These are phyloP conservation scores for Perkinsus marinus DNA, from an alignment of 169 alveolate species.

Conservation along the genomic window DNA sequence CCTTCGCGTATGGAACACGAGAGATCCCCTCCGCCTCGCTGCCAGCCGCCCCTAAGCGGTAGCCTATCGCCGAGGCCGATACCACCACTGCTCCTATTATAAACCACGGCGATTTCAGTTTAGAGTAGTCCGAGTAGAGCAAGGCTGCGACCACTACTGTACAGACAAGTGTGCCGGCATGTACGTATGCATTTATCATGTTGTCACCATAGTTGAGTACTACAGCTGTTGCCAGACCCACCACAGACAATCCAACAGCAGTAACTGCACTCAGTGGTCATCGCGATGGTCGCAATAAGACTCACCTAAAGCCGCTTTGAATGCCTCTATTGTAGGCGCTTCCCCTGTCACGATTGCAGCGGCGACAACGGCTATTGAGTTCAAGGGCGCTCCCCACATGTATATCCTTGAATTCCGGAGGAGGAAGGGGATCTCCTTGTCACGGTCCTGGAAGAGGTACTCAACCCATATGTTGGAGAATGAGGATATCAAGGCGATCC, in stretches of 20 bases:
- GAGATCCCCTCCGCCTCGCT: background rate
- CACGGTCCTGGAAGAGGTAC: background rate
- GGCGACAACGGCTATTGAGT: background rate
- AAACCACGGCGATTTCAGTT: background rate
- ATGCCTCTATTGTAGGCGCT: background rate
- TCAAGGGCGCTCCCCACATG: background rate
- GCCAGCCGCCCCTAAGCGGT: background rate
- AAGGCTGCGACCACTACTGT: background rate
- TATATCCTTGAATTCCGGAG: background rate
- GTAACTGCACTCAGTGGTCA: background rate
- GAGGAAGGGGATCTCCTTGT: background rate
- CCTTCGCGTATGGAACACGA: background rate
- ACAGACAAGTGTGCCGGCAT: background rate
- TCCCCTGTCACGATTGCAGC: background rate
- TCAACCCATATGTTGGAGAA: background rate
- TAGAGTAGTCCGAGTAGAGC: background rate
- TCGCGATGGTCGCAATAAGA: background rate
- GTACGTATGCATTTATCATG: background rate
- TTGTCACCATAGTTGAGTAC: background rate
- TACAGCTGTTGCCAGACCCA: background rate
- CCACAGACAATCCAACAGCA: background rate
- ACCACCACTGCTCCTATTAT: background rate
- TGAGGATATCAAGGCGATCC: background rate
- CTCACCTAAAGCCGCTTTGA: background rate
- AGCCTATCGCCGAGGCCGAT: background rate